Conservation (phyloP, 1,284 basidiomycete genomes). For the Exobasidium rhododendri region DNA sequence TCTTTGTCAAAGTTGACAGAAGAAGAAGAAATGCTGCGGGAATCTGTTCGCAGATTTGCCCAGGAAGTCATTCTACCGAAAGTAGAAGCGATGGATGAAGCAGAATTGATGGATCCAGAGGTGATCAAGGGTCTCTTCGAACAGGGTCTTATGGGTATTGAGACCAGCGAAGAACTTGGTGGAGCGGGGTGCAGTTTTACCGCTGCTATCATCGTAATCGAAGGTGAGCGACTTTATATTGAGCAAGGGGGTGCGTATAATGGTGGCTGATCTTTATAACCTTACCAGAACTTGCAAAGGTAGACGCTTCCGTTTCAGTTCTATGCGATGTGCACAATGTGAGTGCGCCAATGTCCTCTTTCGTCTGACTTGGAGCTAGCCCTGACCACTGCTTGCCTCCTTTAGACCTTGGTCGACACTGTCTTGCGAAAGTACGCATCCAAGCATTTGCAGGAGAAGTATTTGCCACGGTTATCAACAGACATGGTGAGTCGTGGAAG, state of each 20-base stretch:
- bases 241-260: neutral
- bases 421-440: slow-evolving; percentile 83
- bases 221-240: slow-evolving; percentile 56
- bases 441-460: slow-evolving; percentile 80
- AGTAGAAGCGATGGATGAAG: slow-evolving; percentile 96
- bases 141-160: slow-evolving; percentile 97
- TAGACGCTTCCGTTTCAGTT: slow-evolving; percentile 94
- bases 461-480: slow-evolving; percentile 77
- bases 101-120: slow-evolving; percentile 85
- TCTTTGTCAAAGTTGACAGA: slow-evolving; percentile 50
- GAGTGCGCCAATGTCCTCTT: neutral
- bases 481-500: slow-evolving; percentile 65
- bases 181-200: slow-evolving; percentile 91
- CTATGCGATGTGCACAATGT: slow-evolving; percentile 92
- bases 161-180: slow-evolving; percentile 77
- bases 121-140: slow-evolving; percentile 89
- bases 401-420: slow-evolving; percentile 67
- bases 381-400: slow-evolving; percentile 1
- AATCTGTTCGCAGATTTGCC: slow-evolving; percentile 64
- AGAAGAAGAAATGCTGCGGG: slow-evolving; percentile 54
- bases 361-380: neutral
- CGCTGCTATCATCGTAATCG: slow-evolving; percentile 91
- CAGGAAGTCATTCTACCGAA: slow-evolving; percentile 82
- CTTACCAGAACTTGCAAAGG: slow-evolving; percentile 74
- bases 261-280: neutral